A percentile compares a stretch with the other conserved stretches of the same genome.
Conservation (phyloP, 208 protist genomes). For the Acanthamoeba royreba region DNA sequence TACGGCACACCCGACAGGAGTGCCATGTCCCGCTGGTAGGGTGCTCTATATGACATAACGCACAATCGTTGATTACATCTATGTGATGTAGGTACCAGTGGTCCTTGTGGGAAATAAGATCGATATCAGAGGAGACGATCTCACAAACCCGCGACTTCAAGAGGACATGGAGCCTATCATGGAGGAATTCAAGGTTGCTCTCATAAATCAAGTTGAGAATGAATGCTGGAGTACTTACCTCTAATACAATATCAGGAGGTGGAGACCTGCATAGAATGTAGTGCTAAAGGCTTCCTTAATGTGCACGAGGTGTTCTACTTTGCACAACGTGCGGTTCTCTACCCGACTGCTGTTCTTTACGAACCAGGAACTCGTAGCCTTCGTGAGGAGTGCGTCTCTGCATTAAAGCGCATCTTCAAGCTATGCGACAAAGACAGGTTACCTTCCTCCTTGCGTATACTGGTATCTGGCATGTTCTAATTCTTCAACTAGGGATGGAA, state of each 20-base stretch:
- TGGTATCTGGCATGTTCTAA: neutral
- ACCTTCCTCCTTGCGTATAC: neutral
- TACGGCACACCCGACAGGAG: neutral
- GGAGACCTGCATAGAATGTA: slow-evolving; percentile 52
- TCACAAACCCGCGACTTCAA: neutral
- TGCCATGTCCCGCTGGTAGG: neutral
- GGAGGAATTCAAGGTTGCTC: slow-evolving; percentile 35
- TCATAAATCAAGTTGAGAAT: neutral
- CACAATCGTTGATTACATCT: neutral
- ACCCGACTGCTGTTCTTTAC: slow-evolving; percentile 38
- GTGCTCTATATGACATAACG: neutral
- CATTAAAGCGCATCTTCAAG: slow-evolving; percentile 48
- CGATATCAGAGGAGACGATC: neutral
- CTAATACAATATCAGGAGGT: slow-evolving; percentile 19
- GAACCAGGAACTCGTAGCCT: neutral
- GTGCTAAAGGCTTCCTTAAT: neutral
- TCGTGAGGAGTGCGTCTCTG: neutral
- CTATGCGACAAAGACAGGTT: slow-evolving; percentile 45
- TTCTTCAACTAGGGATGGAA: neutral
- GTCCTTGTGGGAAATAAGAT: slow-evolving; percentile 49
- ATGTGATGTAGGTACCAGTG: neutral
- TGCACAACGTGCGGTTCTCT: slow-evolving; percentile 11
- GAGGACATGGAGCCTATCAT: slow-evolving; percentile 42
- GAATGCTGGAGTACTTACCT: neutral
- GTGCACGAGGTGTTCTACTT: slow-evolving; percentile 54